A percentile compares a stretch with the other conserved stretches of the same genome.
phyloP scores from a whole-genome alignment of 345 rosid species.

The Pistacia vera region DNA sequence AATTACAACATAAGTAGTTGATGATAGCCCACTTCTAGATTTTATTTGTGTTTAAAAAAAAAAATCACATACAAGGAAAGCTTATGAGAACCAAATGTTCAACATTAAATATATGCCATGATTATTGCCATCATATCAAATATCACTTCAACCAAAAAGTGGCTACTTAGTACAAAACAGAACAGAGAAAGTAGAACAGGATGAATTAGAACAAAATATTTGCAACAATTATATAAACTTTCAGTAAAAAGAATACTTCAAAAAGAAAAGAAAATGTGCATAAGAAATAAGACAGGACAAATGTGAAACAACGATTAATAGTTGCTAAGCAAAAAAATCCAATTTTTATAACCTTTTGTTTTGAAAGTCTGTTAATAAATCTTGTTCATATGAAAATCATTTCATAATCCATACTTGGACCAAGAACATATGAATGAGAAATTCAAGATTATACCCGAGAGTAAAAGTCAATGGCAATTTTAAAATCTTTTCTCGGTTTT shows the following conservation, averaged over 20 bases:
- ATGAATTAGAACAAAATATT: background rate
- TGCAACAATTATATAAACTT: background rate
- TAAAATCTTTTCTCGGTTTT: constrained; percentile 50
- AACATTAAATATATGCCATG: background rate
- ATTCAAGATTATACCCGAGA: constrained; percentile 63
- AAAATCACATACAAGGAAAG: background rate
- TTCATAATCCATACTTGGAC: background rate
- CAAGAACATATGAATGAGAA: background rate
- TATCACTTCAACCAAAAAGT: background rate
- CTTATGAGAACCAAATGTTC: background rate
- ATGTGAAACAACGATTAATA: too few relatives aligned
- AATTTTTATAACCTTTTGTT: background rate
- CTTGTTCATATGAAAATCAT: background rate
- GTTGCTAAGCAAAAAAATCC: too few relatives aligned
- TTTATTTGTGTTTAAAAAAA: background rate
- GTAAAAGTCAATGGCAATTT: constrained; percentile 86
- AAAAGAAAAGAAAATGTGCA: background rate
- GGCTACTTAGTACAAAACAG: background rate
- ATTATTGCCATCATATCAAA: background rate
- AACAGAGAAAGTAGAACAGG: background rate
- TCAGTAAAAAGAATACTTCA: background rate
- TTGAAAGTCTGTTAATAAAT: background rate
- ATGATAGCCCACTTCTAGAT: background rate
- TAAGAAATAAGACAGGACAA: too few relatives aligned
- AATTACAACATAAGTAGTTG: background rate